Evolutionary conservation across 1,139 yeast genomes (phyloP).

Genomic region (Pneumocystis wakefieldiae): DNA sequence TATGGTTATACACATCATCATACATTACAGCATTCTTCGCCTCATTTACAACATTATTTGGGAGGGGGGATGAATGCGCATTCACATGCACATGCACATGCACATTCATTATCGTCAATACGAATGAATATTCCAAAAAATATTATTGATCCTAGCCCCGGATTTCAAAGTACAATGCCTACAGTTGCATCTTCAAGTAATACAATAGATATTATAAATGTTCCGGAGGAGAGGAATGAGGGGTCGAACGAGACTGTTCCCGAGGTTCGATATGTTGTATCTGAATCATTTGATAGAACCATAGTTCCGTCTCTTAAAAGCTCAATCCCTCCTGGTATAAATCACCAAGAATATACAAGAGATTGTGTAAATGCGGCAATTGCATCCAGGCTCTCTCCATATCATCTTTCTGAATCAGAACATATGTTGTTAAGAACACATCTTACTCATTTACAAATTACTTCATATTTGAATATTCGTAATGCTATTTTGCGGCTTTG

Average conservation of each 20-base stretch:
- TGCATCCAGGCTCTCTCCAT: constrained; percentile 29
- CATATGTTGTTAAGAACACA: constrained; percentile 24
- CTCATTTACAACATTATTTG: not conserved
- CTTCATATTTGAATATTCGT: constrained; percentile 30
- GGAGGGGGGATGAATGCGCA: not conserved
- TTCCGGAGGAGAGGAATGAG: not conserved
- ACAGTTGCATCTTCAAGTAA: not conserved
- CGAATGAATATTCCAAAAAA: not conserved
- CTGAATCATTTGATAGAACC: not conserved
- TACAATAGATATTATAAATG: not conserved
- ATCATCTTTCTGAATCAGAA: constrained; percentile 25
- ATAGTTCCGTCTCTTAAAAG: not conserved
- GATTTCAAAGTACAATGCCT: not conserved
- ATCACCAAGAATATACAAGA: constrained; percentile 7
- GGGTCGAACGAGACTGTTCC: not conserved
- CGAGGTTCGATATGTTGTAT: not conserved
- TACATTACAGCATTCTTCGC: not conserved
- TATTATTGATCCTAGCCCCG: not conserved
- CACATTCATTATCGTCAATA: not conserved
- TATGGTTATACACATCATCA: not conserved
- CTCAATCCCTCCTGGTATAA: constrained; percentile 14
- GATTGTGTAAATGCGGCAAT: constrained; percentile 25
- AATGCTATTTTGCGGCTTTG: constrained; percentile 32
- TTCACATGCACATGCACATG: not conserved
- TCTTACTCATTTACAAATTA: constrained; percentile 26